These are phyloP conservation scores for Scortechinia acanthostroma DNA, from an alignment of 2,329 filamentous ascomycete species.

Conservation along the genomic window DNA sequence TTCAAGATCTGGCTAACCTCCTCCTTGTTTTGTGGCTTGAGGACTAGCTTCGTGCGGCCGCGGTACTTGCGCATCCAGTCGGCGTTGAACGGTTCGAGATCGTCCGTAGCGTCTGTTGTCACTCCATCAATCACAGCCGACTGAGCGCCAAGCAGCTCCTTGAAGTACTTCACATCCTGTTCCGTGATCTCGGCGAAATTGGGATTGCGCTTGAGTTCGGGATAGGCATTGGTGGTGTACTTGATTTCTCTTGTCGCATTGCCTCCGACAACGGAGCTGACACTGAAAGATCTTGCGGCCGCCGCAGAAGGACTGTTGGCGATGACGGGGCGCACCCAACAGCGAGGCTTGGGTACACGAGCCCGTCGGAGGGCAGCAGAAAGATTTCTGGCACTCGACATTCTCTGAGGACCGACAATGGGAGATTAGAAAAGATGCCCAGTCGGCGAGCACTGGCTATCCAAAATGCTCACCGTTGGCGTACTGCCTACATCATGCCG, in stretches of 20 bases:
- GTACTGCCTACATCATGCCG: too few relatives aligned
- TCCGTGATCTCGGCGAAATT: slow-evolving; percentile 68
- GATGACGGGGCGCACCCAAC: background rate
- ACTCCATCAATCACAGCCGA: slow-evolving; percentile 76
- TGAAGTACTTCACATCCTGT: slow-evolving; percentile 79
- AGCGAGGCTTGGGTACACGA: background rate
- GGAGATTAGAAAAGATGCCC: too few relatives aligned
- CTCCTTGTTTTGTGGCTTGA: slow-evolving; percentile 77
- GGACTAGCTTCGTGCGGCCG: slow-evolving; percentile 77
- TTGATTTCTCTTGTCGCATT: slow-evolving; percentile 25
- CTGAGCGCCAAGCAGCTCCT: slow-evolving; percentile 68
- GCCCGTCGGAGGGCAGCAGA: background rate
- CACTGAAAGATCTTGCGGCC: background rate
- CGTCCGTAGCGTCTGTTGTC: slow-evolving; percentile 62
- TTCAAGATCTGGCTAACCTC: slow-evolving; percentile 85
- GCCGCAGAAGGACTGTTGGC: background rate
- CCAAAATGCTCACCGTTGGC: too few relatives aligned
- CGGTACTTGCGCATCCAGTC: slow-evolving; percentile 99
- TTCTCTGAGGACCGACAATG: background rate
- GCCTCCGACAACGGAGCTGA: background rate
- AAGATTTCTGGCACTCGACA: background rate
- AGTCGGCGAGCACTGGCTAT: too few relatives aligned
- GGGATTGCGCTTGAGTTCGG: slow-evolving; percentile 71
- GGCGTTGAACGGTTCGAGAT: slow-evolving; percentile 85
- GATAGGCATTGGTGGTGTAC: slow-evolving; percentile 81